A percentile compares a stretch with the other conserved stretches of the same genome.
Evolutionary conservation across 2,329 filamentous ascomycete species (phyloP).

Genomic region (Paraphoma sp.): DNA sequence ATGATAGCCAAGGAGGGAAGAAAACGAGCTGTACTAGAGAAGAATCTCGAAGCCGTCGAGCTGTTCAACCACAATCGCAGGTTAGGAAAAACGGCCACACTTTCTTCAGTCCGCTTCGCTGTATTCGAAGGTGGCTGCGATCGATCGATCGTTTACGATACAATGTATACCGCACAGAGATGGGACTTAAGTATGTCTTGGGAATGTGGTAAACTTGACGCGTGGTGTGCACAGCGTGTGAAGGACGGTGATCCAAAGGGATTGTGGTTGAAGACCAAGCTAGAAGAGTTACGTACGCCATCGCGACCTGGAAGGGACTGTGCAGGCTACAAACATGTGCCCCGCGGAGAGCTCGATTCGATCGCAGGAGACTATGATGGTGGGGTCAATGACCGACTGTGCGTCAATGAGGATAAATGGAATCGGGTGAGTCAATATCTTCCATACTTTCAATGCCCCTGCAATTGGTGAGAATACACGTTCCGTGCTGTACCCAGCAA

Average conservation of each 20-base stretch:
- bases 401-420: slow-evolving; percentile 27
- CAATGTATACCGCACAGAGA: slow-evolving; percentile 23
- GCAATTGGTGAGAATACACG: neutral
- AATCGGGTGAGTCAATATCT: slow-evolving; percentile 31
- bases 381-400: slow-evolving; percentile 24
- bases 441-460: neutral
- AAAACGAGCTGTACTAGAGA: slow-evolving; percentile 31
- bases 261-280: slow-evolving; percentile 33
- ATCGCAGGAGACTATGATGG: slow-evolving; percentile 25
- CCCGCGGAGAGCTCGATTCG: slow-evolving; percentile 13
- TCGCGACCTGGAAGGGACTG: neutral
- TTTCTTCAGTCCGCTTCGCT: slow-evolving; percentile 33
- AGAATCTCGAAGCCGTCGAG: slow-evolving; percentile 41
- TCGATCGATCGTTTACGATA: slow-evolving; percentile 41
- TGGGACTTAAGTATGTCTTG: slow-evolving; percentile 22
- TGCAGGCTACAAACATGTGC: neutral
- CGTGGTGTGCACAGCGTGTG: slow-evolving; percentile 36
- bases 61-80: slow-evolving; percentile 43
- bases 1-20: slow-evolving; percentile 22
- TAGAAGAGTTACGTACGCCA: slow-evolving; percentile 22
- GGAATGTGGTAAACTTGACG: slow-evolving; percentile 23
- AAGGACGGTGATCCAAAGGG: slow-evolving; percentile 30
- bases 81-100: slow-evolving; percentile 30
- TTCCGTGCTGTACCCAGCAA: too few species aligned
- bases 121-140: slow-evolving; percentile 39